Evolutionary conservation across 495 filamentous ascomycete species (phyloP).

Genomic region (Collariella sp.): DNA sequence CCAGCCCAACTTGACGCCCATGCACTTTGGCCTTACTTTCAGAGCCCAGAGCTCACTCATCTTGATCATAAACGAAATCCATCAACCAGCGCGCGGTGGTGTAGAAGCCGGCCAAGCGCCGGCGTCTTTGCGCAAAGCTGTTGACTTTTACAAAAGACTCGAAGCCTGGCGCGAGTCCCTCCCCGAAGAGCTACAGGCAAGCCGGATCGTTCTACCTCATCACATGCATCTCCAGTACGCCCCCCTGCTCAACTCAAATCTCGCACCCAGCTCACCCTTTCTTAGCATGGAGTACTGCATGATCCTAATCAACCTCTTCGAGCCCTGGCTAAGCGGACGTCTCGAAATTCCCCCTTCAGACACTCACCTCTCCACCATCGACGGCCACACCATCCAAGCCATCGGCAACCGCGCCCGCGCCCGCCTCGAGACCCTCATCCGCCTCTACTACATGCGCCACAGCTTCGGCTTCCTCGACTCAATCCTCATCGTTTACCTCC

Average conservation of each 20-base stretch:
- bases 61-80: constrained; percentile 23
- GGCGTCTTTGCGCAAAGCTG: constrained; percentile 9
- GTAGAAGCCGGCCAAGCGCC: background rate
- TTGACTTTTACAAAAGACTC: constrained; percentile 23
- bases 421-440: constrained; percentile 29
- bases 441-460: constrained; percentile 35
- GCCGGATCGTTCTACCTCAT: constrained; percentile 26
- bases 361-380: constrained; percentile 5
- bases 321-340: constrained; percentile 12
- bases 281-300: constrained; percentile 22
- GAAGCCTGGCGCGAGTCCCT: constrained; percentile 21
- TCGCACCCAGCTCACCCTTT: background rate
- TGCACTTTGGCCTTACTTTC: background rate
- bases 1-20: background rate
- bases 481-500: constrained; percentile 27
- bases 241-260: background rate
- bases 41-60: background rate
- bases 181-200: constrained; percentile 25
- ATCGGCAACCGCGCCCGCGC: constrained; percentile 16
- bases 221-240: constrained; percentile 33
- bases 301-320: constrained; percentile 18
- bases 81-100: constrained; percentile 1
- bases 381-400: background rate
- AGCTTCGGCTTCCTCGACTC: constrained; percentile 28
- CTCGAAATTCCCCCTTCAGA: no score